phyloP scores from a whole-genome alignment of 2,329 filamentous ascomycete species.

The Fusarium euwallaceae region DNA sequence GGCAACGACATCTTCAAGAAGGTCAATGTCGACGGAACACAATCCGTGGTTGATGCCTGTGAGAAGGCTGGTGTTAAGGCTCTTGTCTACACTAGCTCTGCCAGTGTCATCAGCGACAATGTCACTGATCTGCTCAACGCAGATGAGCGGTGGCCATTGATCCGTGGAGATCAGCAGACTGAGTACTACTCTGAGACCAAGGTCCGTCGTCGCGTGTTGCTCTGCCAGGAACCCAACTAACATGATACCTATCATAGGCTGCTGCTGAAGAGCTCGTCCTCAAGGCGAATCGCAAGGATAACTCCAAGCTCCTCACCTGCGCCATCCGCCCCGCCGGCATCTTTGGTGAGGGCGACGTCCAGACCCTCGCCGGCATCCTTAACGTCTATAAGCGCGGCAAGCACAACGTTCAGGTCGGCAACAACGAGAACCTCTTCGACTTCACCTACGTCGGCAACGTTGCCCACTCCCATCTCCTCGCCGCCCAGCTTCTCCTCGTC shows the following conservation, averaged over 20 bases:
- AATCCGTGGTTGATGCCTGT: conserved; percentile 80
- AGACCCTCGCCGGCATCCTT: conserved; percentile 80
- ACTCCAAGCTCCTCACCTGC: conserved; percentile 77
- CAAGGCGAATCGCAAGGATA: conserved; percentile 74
- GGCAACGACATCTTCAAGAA: conserved; percentile 76
- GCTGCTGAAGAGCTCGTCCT: conserved; percentile 86
- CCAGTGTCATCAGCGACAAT: conserved; percentile 89
- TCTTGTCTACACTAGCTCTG: conserved; percentile 92
- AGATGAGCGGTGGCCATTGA: conserved; percentile 84
- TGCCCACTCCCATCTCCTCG: conserved; percentile 85
- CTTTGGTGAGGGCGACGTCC: conserved; percentile 89
- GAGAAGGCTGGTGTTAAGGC: conserved; percentile 78
- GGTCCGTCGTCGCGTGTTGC: conserved; percentile 58
- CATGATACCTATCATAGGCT: conserved; percentile 60
- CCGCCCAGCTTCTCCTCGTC: conserved; percentile 77
- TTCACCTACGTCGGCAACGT: conserved; percentile 75
- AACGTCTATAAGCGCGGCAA: conserved; percentile 76
- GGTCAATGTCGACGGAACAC: conserved; percentile 91
- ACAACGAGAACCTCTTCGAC: conserved; percentile 73
- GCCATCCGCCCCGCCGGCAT: conserved; percentile 89
- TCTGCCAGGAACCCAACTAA: conserved; percentile 5
- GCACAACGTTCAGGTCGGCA: conserved; percentile 84
- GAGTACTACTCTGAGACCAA: conserved; percentile 95
- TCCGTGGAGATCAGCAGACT: conserved; percentile 76
- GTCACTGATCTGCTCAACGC: conserved; percentile 83